These are phyloP conservation scores for Tricholoma bakamatsutake DNA, from an alignment of 768 basidiomycete genomes.

Conservation along the genomic window DNA sequence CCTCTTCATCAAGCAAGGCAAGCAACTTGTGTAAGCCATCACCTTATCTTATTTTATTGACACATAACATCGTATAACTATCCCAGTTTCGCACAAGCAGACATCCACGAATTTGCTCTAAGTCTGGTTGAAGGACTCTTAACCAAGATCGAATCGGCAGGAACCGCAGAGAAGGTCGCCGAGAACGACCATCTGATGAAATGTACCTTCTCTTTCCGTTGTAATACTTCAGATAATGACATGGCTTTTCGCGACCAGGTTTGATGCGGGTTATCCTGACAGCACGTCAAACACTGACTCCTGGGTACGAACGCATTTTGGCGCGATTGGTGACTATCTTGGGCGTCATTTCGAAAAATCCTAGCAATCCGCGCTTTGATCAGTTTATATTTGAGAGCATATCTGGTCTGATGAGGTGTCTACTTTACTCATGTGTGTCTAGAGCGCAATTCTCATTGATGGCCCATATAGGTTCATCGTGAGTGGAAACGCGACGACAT, in stretches of 20 bases:
- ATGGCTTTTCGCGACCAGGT: conserved; percentile 40
- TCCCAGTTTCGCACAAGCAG: conserved; percentile 77
- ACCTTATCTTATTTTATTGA: neutral
- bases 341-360: conserved; percentile 88
- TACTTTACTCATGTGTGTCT: neutral
- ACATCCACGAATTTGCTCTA: conserved; percentile 80
- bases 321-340: conserved; percentile 76
- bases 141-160: conserved; percentile 69
- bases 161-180: conserved; percentile 85
- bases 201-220: conserved; percentile 46
- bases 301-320: conserved; percentile 60
- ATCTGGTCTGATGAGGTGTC: conserved; percentile 83
- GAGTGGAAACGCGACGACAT: conserved; percentile 56
- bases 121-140: conserved; percentile 69
- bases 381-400: conserved; percentile 97
- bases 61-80: too few species aligned
- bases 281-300: conserved; percentile 70
- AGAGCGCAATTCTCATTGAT: conserved; percentile 1
- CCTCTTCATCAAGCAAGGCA: conserved; percentile 80
- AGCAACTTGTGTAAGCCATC: conserved; percentile 60
- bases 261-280: conserved; percentile 92
- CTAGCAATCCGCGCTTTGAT: conserved; percentile 96
- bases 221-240: neutral
- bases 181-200: conserved; percentile 99
- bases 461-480: conserved; percentile 63